phyloP scores from a whole-genome alignment of 345 rosid species.

The Syzygium aqueum region DNA sequence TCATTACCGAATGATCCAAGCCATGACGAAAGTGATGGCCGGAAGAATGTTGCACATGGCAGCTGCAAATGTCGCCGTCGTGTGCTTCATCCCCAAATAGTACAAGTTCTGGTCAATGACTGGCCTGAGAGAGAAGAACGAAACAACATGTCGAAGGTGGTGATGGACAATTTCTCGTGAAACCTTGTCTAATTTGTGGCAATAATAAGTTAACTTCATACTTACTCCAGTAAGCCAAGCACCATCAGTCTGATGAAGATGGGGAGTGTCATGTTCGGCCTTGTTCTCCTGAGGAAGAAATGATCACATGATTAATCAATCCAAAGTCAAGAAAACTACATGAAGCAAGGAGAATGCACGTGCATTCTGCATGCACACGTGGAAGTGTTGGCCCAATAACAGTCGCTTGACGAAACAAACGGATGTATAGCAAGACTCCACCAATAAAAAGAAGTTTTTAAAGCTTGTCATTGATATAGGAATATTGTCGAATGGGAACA shows the following conservation, averaged over 20 bases:
- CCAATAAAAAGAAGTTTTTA: background rate
- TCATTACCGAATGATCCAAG: conserved; percentile 49
- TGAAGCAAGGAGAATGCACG: too few relatives aligned
- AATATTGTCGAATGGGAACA: background rate
- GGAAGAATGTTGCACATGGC: conserved; percentile 83
- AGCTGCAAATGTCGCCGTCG: conserved; percentile 81
- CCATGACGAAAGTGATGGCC: conserved; percentile 70
- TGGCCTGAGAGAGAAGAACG: conserved; percentile 35
- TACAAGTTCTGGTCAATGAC: conserved; percentile 90
- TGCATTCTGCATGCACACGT: too few relatives aligned
- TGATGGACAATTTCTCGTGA: background rate
- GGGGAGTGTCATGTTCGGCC: conserved; percentile 60
- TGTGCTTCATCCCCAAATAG: conserved; percentile 77
- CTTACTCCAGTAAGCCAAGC: conserved; percentile 76
- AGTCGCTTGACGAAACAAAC: background rate
- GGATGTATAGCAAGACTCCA: background rate
- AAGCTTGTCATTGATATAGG: background rate
- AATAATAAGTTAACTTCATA: background rate
- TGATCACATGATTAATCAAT: background rate
- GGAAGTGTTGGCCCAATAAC: background rate
- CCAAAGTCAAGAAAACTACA: background rate
- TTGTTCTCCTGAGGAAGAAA: conserved; percentile 1
- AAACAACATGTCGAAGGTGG: background rate
- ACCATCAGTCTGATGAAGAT: conserved; percentile 55
- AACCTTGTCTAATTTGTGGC: background rate